Evolutionary conservation across 2,329 filamentous ascomycete genomes (phyloP).

Genomic region (Stenocarpella maydis): DNA sequence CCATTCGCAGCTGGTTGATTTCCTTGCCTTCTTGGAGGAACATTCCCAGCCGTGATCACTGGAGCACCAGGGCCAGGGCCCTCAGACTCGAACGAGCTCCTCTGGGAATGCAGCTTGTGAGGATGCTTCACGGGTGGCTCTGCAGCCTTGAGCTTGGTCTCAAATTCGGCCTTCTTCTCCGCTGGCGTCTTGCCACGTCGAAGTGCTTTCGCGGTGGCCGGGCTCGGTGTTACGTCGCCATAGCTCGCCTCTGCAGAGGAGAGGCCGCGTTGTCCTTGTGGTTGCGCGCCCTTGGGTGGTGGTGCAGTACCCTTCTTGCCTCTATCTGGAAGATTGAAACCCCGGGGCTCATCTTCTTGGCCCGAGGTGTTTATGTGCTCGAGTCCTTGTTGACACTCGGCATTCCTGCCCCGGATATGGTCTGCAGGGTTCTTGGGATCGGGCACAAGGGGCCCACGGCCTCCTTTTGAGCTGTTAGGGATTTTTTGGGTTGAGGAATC

Average conservation of each 20-base stretch:
- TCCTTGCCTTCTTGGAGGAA: not conserved
- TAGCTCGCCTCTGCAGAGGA: not conserved
- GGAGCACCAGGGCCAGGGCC: not conserved
- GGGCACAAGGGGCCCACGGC: not conserved
- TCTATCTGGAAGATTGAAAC: not conserved
- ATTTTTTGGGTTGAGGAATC: not conserved
- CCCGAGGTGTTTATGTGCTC: not conserved
- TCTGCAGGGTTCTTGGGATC: not conserved
- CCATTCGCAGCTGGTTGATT: not conserved
- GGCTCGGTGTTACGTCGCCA: not conserved
- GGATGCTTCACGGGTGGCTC: not conserved
- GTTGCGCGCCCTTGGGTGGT: not conserved
- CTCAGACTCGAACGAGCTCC: not conserved
- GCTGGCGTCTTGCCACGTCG: slow-evolving; percentile 6
- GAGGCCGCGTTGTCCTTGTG: not conserved
- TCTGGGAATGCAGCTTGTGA: not conserved
- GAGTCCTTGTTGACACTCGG: not conserved
- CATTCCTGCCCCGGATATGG: not conserved
- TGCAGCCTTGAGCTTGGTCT: not conserved
- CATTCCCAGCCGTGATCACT: not conserved
- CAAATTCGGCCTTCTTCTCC: slow-evolving; percentile 9
- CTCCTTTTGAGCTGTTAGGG: not conserved
- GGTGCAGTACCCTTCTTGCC: not conserved
- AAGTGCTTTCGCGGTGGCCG: not conserved
- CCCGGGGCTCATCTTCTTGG: not conserved